These are phyloP conservation scores for Lyophyllum atratum DNA, from an alignment of 768 basidiomycete genomes.

Conservation along the genomic window DNA sequence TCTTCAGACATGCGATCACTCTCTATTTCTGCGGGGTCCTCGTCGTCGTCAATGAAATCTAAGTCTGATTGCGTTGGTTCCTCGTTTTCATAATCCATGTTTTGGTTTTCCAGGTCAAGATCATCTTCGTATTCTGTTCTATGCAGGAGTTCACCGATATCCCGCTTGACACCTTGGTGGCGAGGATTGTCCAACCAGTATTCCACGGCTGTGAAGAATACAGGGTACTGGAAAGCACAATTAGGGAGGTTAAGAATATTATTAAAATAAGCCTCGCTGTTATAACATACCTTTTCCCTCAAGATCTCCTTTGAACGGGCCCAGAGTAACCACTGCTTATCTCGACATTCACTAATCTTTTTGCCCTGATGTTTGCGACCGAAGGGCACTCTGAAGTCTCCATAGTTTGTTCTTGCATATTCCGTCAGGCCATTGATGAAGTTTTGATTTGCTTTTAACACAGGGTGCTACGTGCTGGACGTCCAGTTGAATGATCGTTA, in stretches of 20 bases:
- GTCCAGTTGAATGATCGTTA: neutral
- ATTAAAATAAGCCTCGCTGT: neutral
- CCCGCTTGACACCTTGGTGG: constrained; percentile 5
- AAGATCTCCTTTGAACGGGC: neutral
- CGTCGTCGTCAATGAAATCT: neutral
- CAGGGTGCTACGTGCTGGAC: neutral
- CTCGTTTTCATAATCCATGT: neutral
- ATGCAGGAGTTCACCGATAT: constrained; percentile 6
- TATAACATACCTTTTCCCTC: constrained; percentile 2
- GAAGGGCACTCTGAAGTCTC: constrained; percentile 8
- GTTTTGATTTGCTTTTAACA: neutral
- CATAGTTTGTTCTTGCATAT: constrained; percentile 1
- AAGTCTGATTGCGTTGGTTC: neutral
- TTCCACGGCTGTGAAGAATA: constrained; percentile 5
- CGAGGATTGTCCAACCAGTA: constrained; percentile 2
- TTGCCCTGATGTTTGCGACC: constrained; percentile 8
- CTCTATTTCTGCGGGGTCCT: neutral
- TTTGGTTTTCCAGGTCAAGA: neutral
- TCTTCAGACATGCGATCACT: neutral
- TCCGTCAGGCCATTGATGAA: neutral
- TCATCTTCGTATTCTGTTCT: constrained; percentile 4
- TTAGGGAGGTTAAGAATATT: neutral
- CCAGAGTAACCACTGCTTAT: constrained; percentile 8
- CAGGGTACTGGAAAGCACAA: neutral
- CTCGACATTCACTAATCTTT: constrained; percentile 5